Percentiles rank a stretch among this genome's conserved stretches.
phyloP scores from a whole-genome alignment of 2,329 filamentous ascomycete species.

The Clonostachys sp. region DNA sequence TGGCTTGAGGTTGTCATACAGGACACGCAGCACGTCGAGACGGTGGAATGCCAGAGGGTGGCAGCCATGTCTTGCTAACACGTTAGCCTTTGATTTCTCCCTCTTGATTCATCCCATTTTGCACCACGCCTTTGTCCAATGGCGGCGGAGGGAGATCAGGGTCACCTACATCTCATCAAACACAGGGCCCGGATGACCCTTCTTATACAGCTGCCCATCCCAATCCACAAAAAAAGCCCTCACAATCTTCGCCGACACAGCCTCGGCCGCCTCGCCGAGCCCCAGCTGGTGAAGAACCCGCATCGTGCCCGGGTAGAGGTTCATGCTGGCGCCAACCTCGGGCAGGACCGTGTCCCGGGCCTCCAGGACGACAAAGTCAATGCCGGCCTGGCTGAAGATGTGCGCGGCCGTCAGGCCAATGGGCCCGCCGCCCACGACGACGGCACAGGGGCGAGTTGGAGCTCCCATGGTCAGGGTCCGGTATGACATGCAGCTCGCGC shows the following conservation, averaged over 20 bases:
- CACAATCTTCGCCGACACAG: conserved; percentile 1
- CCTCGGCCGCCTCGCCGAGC: conserved; percentile 1
- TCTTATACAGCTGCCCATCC: conserved; percentile 1
- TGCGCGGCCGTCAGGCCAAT: conserved; percentile 20
- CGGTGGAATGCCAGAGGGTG: not conserved
- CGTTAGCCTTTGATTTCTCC: not conserved
- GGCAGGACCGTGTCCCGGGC: conserved; percentile 10
- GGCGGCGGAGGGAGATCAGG: too few species aligned
- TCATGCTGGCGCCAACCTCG: conserved; percentile 9
- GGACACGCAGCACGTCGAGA: not conserved
- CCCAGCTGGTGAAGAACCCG: conserved; percentile 3
- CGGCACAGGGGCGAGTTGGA: conserved; percentile 6
- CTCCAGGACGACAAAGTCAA: conserved; percentile 22
- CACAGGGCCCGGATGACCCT: conserved; percentile 1
- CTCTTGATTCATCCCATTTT: not conserved
- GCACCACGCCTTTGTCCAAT: not conserved
- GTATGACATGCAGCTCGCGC: too few species aligned
- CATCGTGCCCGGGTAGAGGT: conserved; percentile 1
- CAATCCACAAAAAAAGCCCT: not conserved
- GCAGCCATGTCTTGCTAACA: too few species aligned
- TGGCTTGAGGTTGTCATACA: not conserved
- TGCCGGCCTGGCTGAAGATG: conserved; percentile 18
- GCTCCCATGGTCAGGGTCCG: not conserved
- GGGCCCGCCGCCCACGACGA: conserved; percentile 23
- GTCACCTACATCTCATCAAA: conserved; percentile 1